phyloP scores from a whole-genome alignment of 306 rosid species.

The Gastrolobium bilobum region DNA sequence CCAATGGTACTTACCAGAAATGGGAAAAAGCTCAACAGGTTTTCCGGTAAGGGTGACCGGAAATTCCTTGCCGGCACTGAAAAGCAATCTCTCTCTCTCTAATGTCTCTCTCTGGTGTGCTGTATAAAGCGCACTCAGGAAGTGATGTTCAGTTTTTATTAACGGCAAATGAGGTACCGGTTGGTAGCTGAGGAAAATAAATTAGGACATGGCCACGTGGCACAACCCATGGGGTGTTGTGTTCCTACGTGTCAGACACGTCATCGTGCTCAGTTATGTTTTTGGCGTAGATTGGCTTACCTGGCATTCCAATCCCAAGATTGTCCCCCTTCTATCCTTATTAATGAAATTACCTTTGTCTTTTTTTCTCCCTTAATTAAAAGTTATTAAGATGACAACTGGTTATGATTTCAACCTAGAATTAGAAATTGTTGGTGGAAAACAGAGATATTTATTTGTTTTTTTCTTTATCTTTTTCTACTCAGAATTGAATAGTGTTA shows the following conservation, averaged over 20 bases:
- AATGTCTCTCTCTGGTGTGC: not conserved
- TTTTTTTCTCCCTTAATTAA: not conserved
- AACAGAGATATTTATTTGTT: conserved; percentile 45
- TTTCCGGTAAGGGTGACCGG: conserved; percentile 11
- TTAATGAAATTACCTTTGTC: not conserved
- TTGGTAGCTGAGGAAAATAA: conserved; percentile 57
- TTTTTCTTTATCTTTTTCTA: conserved; percentile 24
- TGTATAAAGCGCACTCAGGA: conserved; percentile 11
- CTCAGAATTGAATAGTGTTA: conserved; percentile 21
- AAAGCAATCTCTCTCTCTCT: conserved; percentile 4
- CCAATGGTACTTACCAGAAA: not conserved
- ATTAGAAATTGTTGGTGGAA: conserved; percentile 38
- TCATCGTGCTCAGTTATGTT: conserved; percentile 37
- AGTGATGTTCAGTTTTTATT: conserved; percentile 49
- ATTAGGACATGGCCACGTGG: conserved; percentile 63
- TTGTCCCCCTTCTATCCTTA: conserved; percentile 3
- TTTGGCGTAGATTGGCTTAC: conserved; percentile 59
- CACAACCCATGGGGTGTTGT: not conserved
- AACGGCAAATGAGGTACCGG: conserved; percentile 66
- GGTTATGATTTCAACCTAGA: conserved; percentile 3
- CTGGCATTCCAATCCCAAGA: conserved; percentile 45
- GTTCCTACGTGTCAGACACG: conserved; percentile 56
- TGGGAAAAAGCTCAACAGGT: not conserved
- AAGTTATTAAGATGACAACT: not conserved
- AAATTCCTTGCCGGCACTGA: conserved; percentile 25